phyloP scores from a whole-genome alignment of 495 filamentous ascomycete species.

The Neurospora intermedia region DNA sequence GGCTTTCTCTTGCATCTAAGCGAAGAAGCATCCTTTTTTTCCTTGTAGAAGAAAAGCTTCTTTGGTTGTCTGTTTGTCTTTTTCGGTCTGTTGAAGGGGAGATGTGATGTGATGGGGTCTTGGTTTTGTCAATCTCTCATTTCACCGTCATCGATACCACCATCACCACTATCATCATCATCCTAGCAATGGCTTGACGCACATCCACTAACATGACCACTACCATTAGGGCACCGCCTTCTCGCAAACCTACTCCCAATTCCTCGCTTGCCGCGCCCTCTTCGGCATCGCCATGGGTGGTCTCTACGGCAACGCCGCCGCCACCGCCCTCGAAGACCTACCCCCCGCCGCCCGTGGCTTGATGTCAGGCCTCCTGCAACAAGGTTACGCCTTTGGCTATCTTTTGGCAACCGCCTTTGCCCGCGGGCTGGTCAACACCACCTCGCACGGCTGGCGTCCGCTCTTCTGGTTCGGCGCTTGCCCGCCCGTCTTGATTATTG shows the following conservation, averaged over 20 bases:
- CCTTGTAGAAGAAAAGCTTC: not conserved
- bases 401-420: constrained; percentile 71
- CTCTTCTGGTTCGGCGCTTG: constrained; percentile 81
- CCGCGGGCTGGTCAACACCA: constrained; percentile 59
- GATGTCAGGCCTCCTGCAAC: constrained; percentile 72
- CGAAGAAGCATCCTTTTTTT: not conserved
- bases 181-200: no score
- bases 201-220: constrained; percentile 6
- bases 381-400: constrained; percentile 85
- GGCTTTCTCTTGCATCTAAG: not conserved
- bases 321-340: constrained; percentile 78
- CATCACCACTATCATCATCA: no score
- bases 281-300: constrained; percentile 88
- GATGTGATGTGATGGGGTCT: not conserved
- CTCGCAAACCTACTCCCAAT: constrained; percentile 63
- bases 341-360: constrained; percentile 64
- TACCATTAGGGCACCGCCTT: constrained; percentile 57
- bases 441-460: constrained; percentile 65
- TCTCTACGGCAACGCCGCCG: constrained; percentile 77
- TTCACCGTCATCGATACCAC: not conserved
- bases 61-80: not conserved
- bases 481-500: constrained; percentile 70
- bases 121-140: not conserved
- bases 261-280: constrained; percentile 70
- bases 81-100: not conserved